Evolutionary conservation across 495 filamentous ascomycete genomes (phyloP).

Genomic region (Trichoderma gamsii): DNA sequence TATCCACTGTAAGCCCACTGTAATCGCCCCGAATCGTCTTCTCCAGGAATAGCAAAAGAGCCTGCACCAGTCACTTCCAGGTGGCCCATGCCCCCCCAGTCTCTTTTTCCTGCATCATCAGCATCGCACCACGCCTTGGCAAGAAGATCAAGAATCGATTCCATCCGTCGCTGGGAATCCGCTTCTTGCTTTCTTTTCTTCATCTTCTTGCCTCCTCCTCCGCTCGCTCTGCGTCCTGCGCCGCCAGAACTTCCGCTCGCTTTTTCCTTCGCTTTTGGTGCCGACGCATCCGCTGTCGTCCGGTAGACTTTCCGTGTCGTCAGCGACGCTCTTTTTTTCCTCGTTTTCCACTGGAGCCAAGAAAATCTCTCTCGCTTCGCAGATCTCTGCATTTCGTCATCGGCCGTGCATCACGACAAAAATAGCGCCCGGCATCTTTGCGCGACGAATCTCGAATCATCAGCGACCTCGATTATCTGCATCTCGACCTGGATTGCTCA

Average conservation of each 20-base stretch:
- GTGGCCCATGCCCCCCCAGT: too few species aligned
- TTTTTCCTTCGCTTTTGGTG: not conserved
- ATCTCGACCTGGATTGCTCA: not conserved
- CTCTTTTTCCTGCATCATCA: too few species aligned
- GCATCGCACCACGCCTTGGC: too few species aligned
- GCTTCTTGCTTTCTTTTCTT: not conserved
- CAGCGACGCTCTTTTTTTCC: not conserved
- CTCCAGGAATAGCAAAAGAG: too few species aligned
- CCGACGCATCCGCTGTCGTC: not conserved
- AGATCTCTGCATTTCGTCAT: slow-evolving; percentile 12
- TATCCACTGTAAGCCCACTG: too few species aligned
- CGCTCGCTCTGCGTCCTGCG: not conserved
- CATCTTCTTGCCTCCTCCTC: not conserved
- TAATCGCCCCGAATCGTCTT: too few species aligned
- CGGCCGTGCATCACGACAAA: slow-evolving; percentile 4
- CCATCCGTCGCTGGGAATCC: too few species aligned
- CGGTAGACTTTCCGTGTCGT: not conserved
- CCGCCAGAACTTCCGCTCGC: not conserved
- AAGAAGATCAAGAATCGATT: too few species aligned
- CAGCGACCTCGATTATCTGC: too few species aligned
- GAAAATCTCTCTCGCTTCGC: slow-evolving; percentile 8
- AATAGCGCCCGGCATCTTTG: not conserved
- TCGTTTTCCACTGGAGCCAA: not conserved
- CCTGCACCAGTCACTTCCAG: too few species aligned
- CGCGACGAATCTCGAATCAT: not conserved